phyloP scores from a whole-genome alignment of 768 basidiomycete species.

The Boletus pseudo-olivaceus region DNA sequence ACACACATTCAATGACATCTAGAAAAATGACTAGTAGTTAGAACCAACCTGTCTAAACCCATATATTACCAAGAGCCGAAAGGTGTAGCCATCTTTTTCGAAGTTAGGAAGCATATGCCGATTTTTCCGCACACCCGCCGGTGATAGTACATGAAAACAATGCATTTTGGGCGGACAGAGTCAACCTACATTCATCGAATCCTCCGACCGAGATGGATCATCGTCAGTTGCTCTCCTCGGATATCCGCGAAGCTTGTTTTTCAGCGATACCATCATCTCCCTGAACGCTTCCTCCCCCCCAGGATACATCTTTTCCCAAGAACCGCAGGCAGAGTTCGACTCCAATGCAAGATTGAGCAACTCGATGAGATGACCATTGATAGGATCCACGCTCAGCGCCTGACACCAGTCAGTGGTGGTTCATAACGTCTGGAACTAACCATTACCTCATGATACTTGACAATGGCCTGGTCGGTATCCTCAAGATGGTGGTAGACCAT shows the following conservation, averaged over 20 bases:
- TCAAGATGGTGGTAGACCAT: slow-evolving; percentile 78
- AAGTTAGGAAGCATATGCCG: background rate
- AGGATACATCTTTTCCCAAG: slow-evolving; percentile 34
- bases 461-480: slow-evolving; percentile 74
- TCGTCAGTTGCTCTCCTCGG: slow-evolving; percentile 20
- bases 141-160: slow-evolving; percentile 20
- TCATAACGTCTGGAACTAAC: background rate
- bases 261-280: slow-evolving; percentile 32
- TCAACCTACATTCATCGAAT: slow-evolving; percentile 33
- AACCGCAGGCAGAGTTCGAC: slow-evolving; percentile 31
- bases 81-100: background rate
- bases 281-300: slow-evolving; percentile 34
- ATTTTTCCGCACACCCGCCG: background rate
- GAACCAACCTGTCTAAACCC: background rate
- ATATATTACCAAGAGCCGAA: background rate
- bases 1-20: too few species aligned
- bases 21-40: background rate
- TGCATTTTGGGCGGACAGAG: background rate
- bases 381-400: slow-evolving; percentile 79
- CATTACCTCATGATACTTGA: slow-evolving; percentile 88
- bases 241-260: slow-evolving; percentile 27
- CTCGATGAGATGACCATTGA: slow-evolving; percentile 78
- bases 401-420: slow-evolving; percentile 24
- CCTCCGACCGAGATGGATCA: slow-evolving; percentile 20
- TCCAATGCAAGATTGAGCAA: slow-evolving; percentile 80